Evolutionary conservation across 306 rosid species (phyloP), one percentile per base, ranked within the genome.

Genomic region (Quercus variabilis): DNA sequence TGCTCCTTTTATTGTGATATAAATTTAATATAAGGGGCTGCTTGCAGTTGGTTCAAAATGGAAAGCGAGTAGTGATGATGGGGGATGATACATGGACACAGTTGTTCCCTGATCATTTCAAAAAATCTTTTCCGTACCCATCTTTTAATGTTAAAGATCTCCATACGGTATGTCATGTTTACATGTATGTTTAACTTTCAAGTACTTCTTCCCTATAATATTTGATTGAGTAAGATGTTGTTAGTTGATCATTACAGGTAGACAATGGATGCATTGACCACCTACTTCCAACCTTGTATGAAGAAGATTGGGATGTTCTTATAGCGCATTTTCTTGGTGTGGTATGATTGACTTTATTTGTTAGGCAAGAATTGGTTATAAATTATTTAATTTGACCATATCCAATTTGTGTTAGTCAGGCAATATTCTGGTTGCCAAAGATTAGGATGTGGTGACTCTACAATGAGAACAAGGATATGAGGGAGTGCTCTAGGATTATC

Each of bases 81-180:
- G 99, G 99, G 75, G 98, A 95, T 78, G 99, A 95, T 83, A 95
- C 99, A n/a, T 95, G 99, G 99, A 86, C 87, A 9, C 99, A 95
- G 58, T 80, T 95, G 91, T 92, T 92, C 89, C 99, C 99, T 64
- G 79, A 77, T 79, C 99, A 92, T 91, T 95, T 95, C 78, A 83
- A 73, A 77, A 89, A 85, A 83, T 86, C 98, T 1, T 90, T 85
- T 83, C 96, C 99, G 10, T 92, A 86, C 81, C 98, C 99, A 30
- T 95, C 99, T 56, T 95, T 95, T 86, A 95, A 95, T 20, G 99
- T 92, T 79, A 95, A 92, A 88, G 99, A 95, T 88, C 99, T 95
- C 77, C 83, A 95, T 52, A 92, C 98, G 82, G 99, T 95, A 89
- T 60, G 73, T 69, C 76, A 26, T n/a, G 15, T 15, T 71, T 49